Base-by-base conservation (phyloP, 208 protist species). In the Trypanosoma grayi region DNA sequence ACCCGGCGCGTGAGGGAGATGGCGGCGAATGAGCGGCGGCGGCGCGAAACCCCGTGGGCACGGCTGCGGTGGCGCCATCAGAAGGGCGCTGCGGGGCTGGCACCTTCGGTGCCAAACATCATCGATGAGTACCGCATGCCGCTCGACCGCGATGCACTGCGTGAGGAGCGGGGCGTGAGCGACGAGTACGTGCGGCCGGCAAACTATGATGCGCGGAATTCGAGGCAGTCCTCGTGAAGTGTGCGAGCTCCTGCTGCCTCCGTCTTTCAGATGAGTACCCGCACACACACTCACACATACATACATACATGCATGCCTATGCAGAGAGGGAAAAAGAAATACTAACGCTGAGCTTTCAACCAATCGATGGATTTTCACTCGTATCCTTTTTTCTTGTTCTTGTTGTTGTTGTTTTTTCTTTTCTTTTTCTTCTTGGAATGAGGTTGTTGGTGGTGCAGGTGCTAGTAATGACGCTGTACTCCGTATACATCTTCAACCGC, bases 91-190 rank as follows among this genome's bases (percentile, higher is more conserved):
- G 50, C 44, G 3, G 70, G 78, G 3, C 77, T 92, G 78, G 81
- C 85, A 1, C 63, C 73, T 20, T 90, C 75, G 66, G 84, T 92
- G 45, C 89, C 89, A 6, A 93, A 95, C 62, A 92, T 95, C 27
- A 83, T 95, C 51, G 84, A 95, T 46, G 89, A 95, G 52, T 95
- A 95, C 51, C 85, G 89, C 18, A 74, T 82, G 63, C 76, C 85
- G 0, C 67, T 90, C 2, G 86, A 88, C 40, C 77, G 89, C n/a
- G 86, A 93, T 57, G 67, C 63, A 1, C 72, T 95, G 3, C 44
- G 60, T 3, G 63, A 83, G n/a, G 85, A 95, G 67, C 66, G 70
- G 18, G 85, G 86, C 20, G 40, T 68, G 51, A 84, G 73, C 33
- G 63, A 71, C 43, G 41, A n/a, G 8, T 87, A 70, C 37, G 70